These are phyloP conservation scores for Rhamnella rubrinervis DNA, from an alignment of 331 rosid species.

Conservation along the genomic window DNA sequence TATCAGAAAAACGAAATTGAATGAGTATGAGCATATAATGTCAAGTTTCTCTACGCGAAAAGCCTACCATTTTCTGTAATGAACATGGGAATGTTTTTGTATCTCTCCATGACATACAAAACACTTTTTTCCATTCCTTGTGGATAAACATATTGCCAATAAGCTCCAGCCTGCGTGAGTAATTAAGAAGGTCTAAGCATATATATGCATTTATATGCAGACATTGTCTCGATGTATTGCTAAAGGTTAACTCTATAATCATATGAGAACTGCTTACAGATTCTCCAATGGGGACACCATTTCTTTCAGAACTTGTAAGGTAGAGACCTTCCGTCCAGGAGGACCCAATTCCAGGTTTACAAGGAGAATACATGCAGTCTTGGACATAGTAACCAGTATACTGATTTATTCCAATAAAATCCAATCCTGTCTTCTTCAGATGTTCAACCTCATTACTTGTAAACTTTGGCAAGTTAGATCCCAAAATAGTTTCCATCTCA, in stretches of 20 bases:
- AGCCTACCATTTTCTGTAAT: slow-evolving; percentile 75
- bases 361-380: slow-evolving; percentile 58
- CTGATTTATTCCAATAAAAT: slow-evolving; percentile 79
- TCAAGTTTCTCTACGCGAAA: no score
- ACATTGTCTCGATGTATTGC: neutral
- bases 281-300: slow-evolving; percentile 55
- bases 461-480: slow-evolving; percentile 42
- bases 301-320: slow-evolving; percentile 26
- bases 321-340: slow-evolving; percentile 60
- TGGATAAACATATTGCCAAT: slow-evolving; percentile 61
- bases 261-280: slow-evolving; percentile 33
- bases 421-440: slow-evolving; percentile 43
- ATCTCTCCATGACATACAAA: slow-evolving; percentile 52
- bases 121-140: slow-evolving; percentile 71
- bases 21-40: no score
- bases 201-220: no score
- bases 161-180: slow-evolving; percentile 45
- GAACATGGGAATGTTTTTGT: slow-evolving; percentile 66
- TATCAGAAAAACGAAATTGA: neutral
- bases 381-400: slow-evolving; percentile 53
- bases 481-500: slow-evolving; percentile 58
- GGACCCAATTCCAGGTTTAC: slow-evolving; percentile 52
- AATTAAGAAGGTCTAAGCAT: neutral
- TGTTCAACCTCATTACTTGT: slow-evolving; percentile 32
- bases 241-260: no score